Evolutionary conservation across 2,329 filamentous ascomycete genomes (phyloP), one percentile per base, ranked within the genome.

Genomic region (Fusarium sp.): DNA sequence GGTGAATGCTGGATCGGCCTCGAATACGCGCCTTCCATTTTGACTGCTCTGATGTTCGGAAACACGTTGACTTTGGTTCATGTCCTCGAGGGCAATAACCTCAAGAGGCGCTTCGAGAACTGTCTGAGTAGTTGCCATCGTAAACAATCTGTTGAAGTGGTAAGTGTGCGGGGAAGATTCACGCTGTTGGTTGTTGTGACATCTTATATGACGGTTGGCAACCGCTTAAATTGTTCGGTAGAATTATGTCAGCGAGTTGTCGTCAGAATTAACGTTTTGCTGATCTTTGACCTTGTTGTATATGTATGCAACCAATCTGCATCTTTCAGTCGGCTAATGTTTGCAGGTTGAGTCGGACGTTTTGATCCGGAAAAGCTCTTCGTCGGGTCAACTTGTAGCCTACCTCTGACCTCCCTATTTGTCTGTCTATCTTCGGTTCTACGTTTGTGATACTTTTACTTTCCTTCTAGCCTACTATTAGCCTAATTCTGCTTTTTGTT

Each of bases 181-280:
- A 51, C 16, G 16, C 16, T 25, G 9, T 11, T 16, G 13, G n/a
- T 20, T 41, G 4, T n/a, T 8, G 8, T 8, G 8, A 2, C 28
- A 21, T 6, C 25, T 66, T 66, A 47, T 60, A 40, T 21, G 5
- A 14, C 9, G 3, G n/a, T 20, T 9, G 18, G 11, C 27, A 1
- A 14, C 16, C 61, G 63, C 42, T 49, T 60, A 66, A 66, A 66
- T 55, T 41, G 2, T n/a, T 34, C 61, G 63, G 28, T 5, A 60
- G 20, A 60, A 49, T 28, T 45, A 46, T 21, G 18, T 54, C 54
- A 43, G 41, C 43, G 14, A 3, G 12, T 14, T 9, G 11, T 10
- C 9, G 16, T 41, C 25, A 13, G 23, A 21, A 12, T 23, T 4
- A 16, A 21, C 28, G 7, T 37, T 18, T n/a, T 4, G 16, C 16